Evolutionary conservation across 768 basidiomycete species (phyloP).

Genomic region (Exidia glandulosa): DNA sequence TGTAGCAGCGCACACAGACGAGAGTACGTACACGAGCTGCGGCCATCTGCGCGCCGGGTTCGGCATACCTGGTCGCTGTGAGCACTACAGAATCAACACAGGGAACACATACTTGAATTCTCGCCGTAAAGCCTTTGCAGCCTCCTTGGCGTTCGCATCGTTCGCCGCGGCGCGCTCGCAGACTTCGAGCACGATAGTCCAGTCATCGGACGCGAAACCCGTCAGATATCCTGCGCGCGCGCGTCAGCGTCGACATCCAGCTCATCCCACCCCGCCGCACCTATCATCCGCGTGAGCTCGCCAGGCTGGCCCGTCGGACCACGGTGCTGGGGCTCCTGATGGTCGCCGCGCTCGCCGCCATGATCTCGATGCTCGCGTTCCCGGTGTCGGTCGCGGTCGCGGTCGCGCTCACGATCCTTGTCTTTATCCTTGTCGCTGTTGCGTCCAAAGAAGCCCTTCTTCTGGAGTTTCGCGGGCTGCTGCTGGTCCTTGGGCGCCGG

Average conservation of each 20-base stretch:
- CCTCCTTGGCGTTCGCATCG: slow-evolving; percentile 72
- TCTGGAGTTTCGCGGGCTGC: slow-evolving; percentile 3
- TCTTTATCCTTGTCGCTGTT: slow-evolving; percentile 2
- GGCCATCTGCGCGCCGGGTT: slow-evolving; percentile 62
- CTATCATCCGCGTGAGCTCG: slow-evolving; percentile 14
- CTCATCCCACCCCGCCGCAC: neutral
- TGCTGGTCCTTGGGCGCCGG: neutral
- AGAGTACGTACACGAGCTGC: slow-evolving; percentile 54
- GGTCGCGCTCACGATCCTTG: slow-evolving; percentile 11
- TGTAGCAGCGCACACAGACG: neutral
- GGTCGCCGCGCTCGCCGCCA: neutral
- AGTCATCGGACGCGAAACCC: slow-evolving; percentile 50
- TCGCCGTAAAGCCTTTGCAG: slow-evolving; percentile 65
- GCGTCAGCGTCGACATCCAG: neutral
- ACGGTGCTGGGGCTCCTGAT: neutral
- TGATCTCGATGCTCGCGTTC: neutral
- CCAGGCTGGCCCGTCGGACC: neutral
- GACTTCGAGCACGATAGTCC: slow-evolving; percentile 71
- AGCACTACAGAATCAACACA: slow-evolving; percentile 6
- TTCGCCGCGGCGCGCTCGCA: slow-evolving; percentile 70
- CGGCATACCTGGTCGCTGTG: slow-evolving; percentile 45
- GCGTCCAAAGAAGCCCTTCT: slow-evolving; percentile 6
- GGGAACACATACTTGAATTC: slow-evolving; percentile 65
- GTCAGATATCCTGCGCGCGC: slow-evolving; percentile 7
- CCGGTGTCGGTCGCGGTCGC: slow-evolving; percentile 1